Conservation (phyloP, 2,329 filamentous ascomycete genomes). For the Mariannaea elegans region DNA sequence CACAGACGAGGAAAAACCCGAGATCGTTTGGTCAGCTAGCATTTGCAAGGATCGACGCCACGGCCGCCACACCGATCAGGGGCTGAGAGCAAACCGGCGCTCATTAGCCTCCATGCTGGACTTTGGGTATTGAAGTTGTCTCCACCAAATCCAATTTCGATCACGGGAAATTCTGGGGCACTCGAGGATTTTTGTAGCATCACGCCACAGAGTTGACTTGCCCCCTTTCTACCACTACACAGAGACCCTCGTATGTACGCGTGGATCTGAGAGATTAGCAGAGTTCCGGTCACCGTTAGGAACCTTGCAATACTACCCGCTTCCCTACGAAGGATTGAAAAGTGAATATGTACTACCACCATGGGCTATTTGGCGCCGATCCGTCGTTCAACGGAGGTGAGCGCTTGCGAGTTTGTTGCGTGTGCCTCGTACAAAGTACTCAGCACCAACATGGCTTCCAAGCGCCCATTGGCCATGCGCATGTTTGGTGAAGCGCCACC, state of each 20-base stretch:
- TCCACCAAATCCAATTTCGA: conserved; percentile 5
- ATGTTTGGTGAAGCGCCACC: background rate
- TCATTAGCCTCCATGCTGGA: conserved; percentile 19
- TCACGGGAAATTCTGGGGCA: conserved; percentile 8
- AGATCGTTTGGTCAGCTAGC: conserved; percentile 16
- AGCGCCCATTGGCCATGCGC: background rate
- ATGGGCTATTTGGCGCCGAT: no score
- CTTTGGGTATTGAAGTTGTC: background rate
- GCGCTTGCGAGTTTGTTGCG: no score
- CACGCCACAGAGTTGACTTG: no score
- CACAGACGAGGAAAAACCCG: conserved; percentile 2
- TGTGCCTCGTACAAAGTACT: no score
- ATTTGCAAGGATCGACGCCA: conserved; percentile 12
- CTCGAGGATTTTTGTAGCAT: background rate
- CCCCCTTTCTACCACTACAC: no score
- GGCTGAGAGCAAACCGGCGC: conserved; percentile 22
- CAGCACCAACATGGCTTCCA: background rate
- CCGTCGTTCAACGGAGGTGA: no score
- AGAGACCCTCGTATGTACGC: no score
- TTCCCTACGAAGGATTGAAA: no score
- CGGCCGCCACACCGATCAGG: conserved; percentile 37
- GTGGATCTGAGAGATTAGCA: no score
- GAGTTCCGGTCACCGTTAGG: no score
- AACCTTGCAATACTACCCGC: no score
- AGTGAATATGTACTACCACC: no score